Conservation (phyloP, 305 asterid species). For the Withania somnifera region DNA sequence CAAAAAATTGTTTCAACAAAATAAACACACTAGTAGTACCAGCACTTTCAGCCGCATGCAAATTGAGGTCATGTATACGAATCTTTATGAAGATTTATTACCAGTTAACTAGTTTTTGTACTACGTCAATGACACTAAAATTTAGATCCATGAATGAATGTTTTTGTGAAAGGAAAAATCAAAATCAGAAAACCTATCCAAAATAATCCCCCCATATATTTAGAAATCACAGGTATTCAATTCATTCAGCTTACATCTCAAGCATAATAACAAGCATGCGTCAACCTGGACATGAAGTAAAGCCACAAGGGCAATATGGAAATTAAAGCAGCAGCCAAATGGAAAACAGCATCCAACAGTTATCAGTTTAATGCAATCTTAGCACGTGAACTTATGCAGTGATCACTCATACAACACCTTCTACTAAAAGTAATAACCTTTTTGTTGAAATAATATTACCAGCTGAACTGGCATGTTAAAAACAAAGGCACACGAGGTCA, state of each 20-base stretch:
- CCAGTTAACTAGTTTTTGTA: neutral
- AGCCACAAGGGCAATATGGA: neutral
- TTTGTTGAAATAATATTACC: constrained; percentile 2
- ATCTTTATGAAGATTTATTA: neutral
- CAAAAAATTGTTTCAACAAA: neutral
- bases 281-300: neutral
- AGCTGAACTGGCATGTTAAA: constrained; percentile 8
- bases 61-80: neutral
- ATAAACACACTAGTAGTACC: no score
- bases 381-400: constrained; percentile 41
- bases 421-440: neutral
- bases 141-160: neutral
- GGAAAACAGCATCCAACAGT: constrained; percentile 30
- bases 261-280: neutral
- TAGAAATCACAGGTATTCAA: neutral
- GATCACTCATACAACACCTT: constrained; percentile 6
- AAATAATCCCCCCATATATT: neutral
- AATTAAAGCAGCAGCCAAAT: neutral
- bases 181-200: neutral
- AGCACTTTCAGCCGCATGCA: neutral
- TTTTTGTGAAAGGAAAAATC: no score
- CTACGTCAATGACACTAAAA: neutral
- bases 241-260: neutral
- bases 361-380: constrained; percentile 12
- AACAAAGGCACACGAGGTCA: constrained; percentile 19